A percentile compares a stretch with the other conserved stretches of the same genome.
These are phyloP conservation scores for Tephrocybe sp. DNA, from an alignment of 768 basidiomycete species.

Conservation along the genomic window DNA sequence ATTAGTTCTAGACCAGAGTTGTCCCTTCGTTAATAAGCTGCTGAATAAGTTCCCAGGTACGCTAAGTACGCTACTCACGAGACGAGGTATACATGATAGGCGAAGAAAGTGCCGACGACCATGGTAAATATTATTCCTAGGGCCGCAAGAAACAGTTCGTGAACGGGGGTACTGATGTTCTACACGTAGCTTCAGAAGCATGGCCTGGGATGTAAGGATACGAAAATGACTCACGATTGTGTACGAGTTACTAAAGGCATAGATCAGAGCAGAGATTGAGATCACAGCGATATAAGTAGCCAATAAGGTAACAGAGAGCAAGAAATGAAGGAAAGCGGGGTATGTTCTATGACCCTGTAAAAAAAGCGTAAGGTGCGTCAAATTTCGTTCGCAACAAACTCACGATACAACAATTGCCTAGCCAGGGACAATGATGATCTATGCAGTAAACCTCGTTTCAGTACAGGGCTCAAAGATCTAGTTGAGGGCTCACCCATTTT, in stretches of 20 bases:
- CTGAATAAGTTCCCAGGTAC: background rate
- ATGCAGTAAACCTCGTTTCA: constrained; percentile 1
- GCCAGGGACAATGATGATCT: constrained; percentile 91
- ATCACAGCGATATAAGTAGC: constrained; percentile 60
- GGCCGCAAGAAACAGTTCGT: constrained; percentile 67
- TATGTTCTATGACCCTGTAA: constrained; percentile 82
- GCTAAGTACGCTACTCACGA: constrained; percentile 54
- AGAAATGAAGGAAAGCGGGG: constrained; percentile 80
- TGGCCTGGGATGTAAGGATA: background rate
- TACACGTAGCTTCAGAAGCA: constrained; percentile 28
- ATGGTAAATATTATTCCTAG: constrained; percentile 58
- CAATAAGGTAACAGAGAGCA: constrained; percentile 61
- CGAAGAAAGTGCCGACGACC: constrained; percentile 73
- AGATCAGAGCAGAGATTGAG: constrained; percentile 53
- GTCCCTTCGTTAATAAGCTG: background rate
- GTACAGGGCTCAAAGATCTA: background rate
- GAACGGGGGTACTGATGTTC: constrained; percentile 67
- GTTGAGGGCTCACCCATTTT: constrained; percentile 70
- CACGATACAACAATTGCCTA: constrained; percentile 76
- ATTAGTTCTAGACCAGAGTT: constrained; percentile 58
- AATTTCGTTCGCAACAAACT: constrained; percentile 23
- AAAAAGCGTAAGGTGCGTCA: background rate
- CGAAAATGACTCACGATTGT: constrained; percentile 48
- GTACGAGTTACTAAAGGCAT: constrained; percentile 65
- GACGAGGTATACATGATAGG: constrained; percentile 77